Conservation (phyloP, 176 grass and related monocot genomes). For the Bolboschoenus planiculmis region DNA sequence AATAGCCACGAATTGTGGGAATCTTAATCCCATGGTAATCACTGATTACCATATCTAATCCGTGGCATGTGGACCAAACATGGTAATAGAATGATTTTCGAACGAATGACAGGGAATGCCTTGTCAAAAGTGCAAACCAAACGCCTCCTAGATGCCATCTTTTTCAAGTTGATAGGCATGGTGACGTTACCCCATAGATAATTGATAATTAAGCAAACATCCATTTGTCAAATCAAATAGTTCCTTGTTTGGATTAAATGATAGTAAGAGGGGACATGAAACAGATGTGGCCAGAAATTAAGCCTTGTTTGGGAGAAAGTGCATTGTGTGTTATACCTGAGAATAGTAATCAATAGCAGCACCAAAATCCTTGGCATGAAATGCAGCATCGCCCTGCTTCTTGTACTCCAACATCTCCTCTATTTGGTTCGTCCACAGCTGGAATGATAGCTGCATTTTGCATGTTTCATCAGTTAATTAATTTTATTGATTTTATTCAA, state of each 20-base stretch:
- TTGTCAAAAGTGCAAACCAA: too few relatives aligned
- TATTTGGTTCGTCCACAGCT: constrained; percentile 72
- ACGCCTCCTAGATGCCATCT: too few relatives aligned
- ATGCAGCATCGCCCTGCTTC: constrained; percentile 52
- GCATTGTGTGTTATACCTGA: constrained; percentile 30
- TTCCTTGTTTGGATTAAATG: background rate
- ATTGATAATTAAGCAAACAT: background rate
- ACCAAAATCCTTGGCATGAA: constrained; percentile 59
- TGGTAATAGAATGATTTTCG: too few relatives aligned
- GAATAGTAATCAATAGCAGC: constrained; percentile 49
- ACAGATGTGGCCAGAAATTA: background rate
- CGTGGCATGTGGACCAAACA: too few relatives aligned
- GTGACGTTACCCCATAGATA: background rate
- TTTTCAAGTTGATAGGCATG: background rate
- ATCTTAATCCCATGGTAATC: too few relatives aligned
- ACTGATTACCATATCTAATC: too few relatives aligned
- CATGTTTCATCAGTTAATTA: constrained; percentile 1
- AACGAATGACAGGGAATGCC: too few relatives aligned
- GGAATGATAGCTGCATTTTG: constrained; percentile 55
- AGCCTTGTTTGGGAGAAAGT: background rate
- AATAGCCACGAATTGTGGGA: too few relatives aligned
- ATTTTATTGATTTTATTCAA: constrained; percentile 16
- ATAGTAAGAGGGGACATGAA: background rate
- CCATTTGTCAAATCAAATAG: background rate
- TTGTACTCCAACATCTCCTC: constrained; percentile 52